phyloP scores from a whole-genome alignment of 2,329 filamentous ascomycete genomes.

The Sporothrix schenckii region DNA sequence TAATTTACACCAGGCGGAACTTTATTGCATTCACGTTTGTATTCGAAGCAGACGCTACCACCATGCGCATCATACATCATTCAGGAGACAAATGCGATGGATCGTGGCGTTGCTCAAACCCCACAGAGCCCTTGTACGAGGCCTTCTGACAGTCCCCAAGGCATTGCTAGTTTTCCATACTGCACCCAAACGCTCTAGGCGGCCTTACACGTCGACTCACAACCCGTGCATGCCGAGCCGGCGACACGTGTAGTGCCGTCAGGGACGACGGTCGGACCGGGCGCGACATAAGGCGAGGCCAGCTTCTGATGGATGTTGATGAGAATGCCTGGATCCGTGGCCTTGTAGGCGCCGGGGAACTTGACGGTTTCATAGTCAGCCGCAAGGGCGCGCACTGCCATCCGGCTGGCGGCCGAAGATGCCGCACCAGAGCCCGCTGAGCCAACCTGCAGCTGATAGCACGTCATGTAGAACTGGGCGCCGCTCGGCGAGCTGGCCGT shows the following conservation, averaged over 20 bases:
- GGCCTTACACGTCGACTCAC: slow-evolving; percentile 47
- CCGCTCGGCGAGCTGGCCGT: slow-evolving; percentile 44
- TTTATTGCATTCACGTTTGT: background rate
- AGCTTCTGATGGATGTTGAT: slow-evolving; percentile 53
- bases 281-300: slow-evolving; percentile 46
- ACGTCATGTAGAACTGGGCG: slow-evolving; percentile 48
- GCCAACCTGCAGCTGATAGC: slow-evolving; percentile 45
- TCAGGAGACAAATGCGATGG: background rate
- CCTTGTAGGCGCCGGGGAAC: slow-evolving; percentile 51
- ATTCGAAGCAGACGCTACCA: background rate
- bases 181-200: slow-evolving; percentile 37
- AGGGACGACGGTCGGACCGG: slow-evolving; percentile 49
- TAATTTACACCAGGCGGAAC: background rate
- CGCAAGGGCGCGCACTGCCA: slow-evolving; percentile 19
- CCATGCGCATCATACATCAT: background rate
- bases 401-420: slow-evolving; percentile 40
- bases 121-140: slow-evolving; percentile 44
- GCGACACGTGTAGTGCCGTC: slow-evolving; percentile 48
- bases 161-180: slow-evolving; percentile 26
- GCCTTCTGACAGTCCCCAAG: slow-evolving; percentile 28
- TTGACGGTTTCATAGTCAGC: slow-evolving; percentile 36
- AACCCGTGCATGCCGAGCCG: slow-evolving; percentile 47
- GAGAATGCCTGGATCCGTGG: slow-evolving; percentile 51
- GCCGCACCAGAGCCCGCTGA: slow-evolving; percentile 35
- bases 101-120: too few relatives aligned